Percentiles rank a stretch among this genome's conserved stretches.
Conservation (phyloP, 495 filamentous ascomycete genomes). For the Hyaloscypha variabilis region DNA sequence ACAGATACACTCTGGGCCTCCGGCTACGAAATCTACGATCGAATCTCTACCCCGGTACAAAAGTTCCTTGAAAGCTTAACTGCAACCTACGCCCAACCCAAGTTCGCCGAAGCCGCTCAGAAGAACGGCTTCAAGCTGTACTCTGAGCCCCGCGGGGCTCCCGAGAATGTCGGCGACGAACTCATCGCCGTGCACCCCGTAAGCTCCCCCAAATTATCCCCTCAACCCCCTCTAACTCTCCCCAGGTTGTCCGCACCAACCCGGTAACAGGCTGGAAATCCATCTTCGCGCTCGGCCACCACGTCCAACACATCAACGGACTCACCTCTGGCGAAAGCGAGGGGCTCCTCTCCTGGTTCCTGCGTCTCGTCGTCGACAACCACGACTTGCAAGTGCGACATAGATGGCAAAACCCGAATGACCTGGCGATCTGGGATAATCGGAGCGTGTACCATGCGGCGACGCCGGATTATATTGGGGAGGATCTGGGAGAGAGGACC, state of each 20-base stretch:
- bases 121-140: slow-evolving; percentile 60
- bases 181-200: slow-evolving; percentile 72
- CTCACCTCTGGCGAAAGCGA: slow-evolving; percentile 63
- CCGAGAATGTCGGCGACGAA: slow-evolving; percentile 66
- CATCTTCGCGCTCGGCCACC: slow-evolving; percentile 69
- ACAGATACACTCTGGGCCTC: slow-evolving; percentile 71
- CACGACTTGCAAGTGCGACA: slow-evolving; percentile 79
- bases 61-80: slow-evolving; percentile 70
- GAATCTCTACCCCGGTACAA: slow-evolving; percentile 64
- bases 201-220: too few species aligned
- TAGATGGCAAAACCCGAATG: slow-evolving; percentile 63
- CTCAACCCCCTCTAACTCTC: too few species aligned
- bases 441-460: slow-evolving; percentile 70
- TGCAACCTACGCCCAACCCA: slow-evolving; percentile 63
- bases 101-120: slow-evolving; percentile 59
- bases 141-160: slow-evolving; percentile 59
- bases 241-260: slow-evolving; percentile 80
- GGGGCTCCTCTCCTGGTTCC: slow-evolving; percentile 62
- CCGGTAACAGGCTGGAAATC: slow-evolving; percentile 81
- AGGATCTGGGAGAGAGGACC: slow-evolving; percentile 56
- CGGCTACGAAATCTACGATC: slow-evolving; percentile 79
- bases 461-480: slow-evolving; percentile 56
- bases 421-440: slow-evolving; percentile 83
- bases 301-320: slow-evolving; percentile 66
- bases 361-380: slow-evolving; percentile 67